These are phyloP conservation scores for Aspergillus quadrilineatus DNA, from an alignment of 2,329 filamentous ascomycete species.

Conservation along the genomic window DNA sequence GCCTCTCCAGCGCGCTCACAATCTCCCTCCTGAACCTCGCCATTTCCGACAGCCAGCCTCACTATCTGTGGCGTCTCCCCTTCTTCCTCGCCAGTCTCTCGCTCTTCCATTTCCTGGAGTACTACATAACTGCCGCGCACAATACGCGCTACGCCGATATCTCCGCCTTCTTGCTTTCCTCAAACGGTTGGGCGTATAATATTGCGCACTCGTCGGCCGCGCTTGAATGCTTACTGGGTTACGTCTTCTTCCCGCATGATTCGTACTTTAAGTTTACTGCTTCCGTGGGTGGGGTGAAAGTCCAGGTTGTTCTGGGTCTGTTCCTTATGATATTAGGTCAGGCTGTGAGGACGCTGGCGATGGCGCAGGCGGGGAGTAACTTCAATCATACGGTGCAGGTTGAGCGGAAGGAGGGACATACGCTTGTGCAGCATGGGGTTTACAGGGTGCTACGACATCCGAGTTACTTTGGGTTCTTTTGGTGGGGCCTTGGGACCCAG, in stretches of 20 bases:
- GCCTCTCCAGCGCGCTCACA: conserved; percentile 33
- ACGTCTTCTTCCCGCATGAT: conserved; percentile 25
- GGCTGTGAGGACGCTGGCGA: conserved; percentile 72
- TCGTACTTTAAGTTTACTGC: conserved; percentile 50
- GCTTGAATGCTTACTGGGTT: conserved; percentile 62
- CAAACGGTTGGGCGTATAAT: conserved; percentile 82
- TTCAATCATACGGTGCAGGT: conserved; percentile 88
- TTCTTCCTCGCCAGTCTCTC: conserved; percentile 61
- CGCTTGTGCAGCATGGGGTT: conserved; percentile 78
- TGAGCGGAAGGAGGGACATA: conserved; percentile 67
- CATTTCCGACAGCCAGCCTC: neutral
- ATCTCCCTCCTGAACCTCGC: conserved; percentile 25
- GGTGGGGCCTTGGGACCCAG: conserved; percentile 96
- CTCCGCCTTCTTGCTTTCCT: conserved; percentile 76
- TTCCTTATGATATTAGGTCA: conserved; percentile 69
- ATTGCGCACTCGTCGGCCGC: conserved; percentile 76
- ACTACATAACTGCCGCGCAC: conserved; percentile 80
- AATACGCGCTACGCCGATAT: conserved; percentile 74
- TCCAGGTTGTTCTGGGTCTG: conserved; percentile 57
- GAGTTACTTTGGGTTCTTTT: conserved; percentile 97
- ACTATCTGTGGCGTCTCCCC: conserved; percentile 57
- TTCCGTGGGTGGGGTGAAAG: conserved; percentile 32
- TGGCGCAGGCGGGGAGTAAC: conserved; percentile 82
- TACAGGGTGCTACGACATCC: conserved; percentile 79
- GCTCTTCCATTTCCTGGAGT: conserved; percentile 94